Base-by-base conservation (phyloP, 306 rosid species). In the Prinsepia uniflora region DNA sequence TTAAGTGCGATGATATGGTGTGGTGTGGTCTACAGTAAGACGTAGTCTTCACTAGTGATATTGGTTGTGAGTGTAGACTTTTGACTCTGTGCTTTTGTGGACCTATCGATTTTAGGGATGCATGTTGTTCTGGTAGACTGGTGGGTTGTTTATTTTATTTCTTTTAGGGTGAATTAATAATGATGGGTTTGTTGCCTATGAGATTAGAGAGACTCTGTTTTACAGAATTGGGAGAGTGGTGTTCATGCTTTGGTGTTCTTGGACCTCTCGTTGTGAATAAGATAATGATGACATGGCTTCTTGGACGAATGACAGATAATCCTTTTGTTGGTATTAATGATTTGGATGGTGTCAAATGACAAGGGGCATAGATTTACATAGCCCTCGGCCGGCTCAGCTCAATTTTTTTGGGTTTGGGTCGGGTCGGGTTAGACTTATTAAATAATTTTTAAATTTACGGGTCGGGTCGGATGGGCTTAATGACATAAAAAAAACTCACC, bases 181-280 rank as follows among this genome's bases (percentile, higher is more conserved):
- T 30, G 3, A 3, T 30, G 36, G 36, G 4, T 30, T 30, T 30
- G 36, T 30, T 3, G 4, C 2, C 36, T 30, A 30, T 30, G 36
- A 30, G 36, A 30, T 30, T 30, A 30, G 36, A 30, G 3, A 3
- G 36, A 30, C 36, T 2, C 4, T 30, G 36, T 30, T 30, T 30
- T 30, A 30, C 4, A 1, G 36, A 2, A 3, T 30, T 24, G 3
- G 46, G 88, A 88, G 76, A 34, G 75, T 36, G 22, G n/a, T 45
- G 42, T 61, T 22, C 46, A 5, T 55, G 81, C 60, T 13, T 63
- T 62, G 68, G 46, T 57, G 63, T 24, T 18, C 81, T 72, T 81
- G 76, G 78, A 84, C 90, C 96, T 87, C 86, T 84, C 85, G 34
- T 85, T 84, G 36, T 11, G 42, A 48, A 24, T 60, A 50, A 72